Evolutionary conservation across 345 rosid genomes (phyloP).

Genomic region (Gossypium rotundifolium): DNA sequence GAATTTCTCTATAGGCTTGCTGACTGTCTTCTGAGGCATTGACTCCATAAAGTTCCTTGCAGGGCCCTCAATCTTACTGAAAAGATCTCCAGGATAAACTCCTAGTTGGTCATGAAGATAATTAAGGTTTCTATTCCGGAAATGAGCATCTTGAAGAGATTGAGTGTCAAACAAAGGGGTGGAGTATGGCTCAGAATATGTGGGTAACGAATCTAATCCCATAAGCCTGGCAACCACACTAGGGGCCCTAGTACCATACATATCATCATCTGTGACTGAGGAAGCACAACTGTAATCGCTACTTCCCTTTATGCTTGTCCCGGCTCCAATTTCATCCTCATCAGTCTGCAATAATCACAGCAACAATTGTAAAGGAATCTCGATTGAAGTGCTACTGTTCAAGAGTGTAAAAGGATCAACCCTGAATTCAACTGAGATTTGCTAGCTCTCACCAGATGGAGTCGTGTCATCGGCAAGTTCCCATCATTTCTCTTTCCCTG

Average conservation of each 20-base stretch:
- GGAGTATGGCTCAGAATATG: constrained; percentile 49
- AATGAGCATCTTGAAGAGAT: constrained; percentile 45
- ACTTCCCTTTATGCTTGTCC: constrained; percentile 43
- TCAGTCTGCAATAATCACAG: constrained; percentile 41
- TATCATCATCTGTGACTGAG: constrained; percentile 86
- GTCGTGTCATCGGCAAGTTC: constrained; percentile 51
- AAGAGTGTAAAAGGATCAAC: background rate
- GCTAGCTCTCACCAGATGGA: constrained; percentile 36
- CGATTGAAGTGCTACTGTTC: background rate
- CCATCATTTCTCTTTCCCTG: constrained; percentile 64
- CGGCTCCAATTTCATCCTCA: constrained; percentile 55
- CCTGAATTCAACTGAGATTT: background rate
- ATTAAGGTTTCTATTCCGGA: constrained; percentile 43
- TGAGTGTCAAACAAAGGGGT: constrained; percentile 54
- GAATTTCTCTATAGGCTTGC: constrained; percentile 81
- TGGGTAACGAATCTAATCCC: constrained; percentile 88
- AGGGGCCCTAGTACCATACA: constrained; percentile 69
- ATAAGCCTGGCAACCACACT: constrained; percentile 94
- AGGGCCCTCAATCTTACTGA: constrained; percentile 36
- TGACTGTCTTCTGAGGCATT: constrained; percentile 42
- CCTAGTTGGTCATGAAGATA: constrained; percentile 39
- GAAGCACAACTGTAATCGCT: constrained; percentile 86
- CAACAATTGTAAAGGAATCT: background rate
- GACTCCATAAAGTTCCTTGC: constrained; percentile 27
- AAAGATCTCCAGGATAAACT: constrained; percentile 50